Evolutionary conservation across 352 stramenopile species (phyloP), one percentile per base, ranked within the genome.

Genomic region (Phytophthora melonis): DNA sequence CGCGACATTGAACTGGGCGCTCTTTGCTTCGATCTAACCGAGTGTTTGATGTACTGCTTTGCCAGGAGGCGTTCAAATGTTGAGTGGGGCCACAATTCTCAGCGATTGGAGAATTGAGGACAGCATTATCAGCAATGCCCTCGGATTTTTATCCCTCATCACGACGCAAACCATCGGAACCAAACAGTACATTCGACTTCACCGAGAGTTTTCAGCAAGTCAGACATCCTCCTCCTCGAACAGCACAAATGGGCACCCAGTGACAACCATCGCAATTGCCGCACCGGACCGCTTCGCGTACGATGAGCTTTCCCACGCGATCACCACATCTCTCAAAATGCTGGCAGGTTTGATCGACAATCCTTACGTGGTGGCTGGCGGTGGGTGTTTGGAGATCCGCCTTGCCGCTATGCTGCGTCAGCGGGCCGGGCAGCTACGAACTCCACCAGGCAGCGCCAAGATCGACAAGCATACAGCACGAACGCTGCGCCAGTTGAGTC

Each of bases 311-410:
- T 69, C 70, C n/a, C 80, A 88, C 41, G 68, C 64, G 6, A 61
- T 86, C 30, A 82, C 74, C 6, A 75, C 70, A 3, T 79, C 78
- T 23, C 66, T 91, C 32, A 88, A 84, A 64, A 63, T 64, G 10
- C 57, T 93, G 16, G 68, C 67, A 27, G 32, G 43, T 14, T 59
- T 91, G 9, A 75, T 89, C 30, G 75, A 89, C 55, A 53, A 70
- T 3, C 72, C 82, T 0, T 53, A 87, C 7, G 77, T 73, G 2
- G 34, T 93, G n/a, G 80, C 80, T 41, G 85, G 83, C 3, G 83
- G 70, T 23, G 83, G 85, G 1, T 91, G 82, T 30, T 61, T 70
- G 3, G 85, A 93, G 61, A 79, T 89, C 14, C 80, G 88, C 47
- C 59, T 93, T 13, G 75, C 82, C 9, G 45, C 61, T 6, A 76